Evolutionary conservation across 306 rosid genomes (phyloP).

Genomic region (Rubus idaeus): DNA sequence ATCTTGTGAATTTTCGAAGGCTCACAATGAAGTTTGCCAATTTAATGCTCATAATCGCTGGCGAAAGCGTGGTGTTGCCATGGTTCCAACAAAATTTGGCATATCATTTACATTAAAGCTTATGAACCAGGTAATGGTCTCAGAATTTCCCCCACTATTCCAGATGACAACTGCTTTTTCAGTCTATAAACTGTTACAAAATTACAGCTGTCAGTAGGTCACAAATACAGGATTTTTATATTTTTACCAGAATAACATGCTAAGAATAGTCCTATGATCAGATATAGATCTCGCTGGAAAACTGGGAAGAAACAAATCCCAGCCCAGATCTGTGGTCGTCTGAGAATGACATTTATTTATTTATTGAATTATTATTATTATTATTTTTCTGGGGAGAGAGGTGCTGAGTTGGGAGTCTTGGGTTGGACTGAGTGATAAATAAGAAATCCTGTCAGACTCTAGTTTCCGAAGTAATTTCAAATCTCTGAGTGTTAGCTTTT

Average conservation of each 20-base stretch:
- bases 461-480: no score
- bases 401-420: no score
- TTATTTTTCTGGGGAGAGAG: no score
- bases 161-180: neutral
- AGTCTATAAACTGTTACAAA: neutral
- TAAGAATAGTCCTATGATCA: neutral
- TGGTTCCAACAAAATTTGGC: slow-evolving; percentile 94
- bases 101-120: slow-evolving; percentile 80
- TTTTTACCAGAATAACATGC: neutral
- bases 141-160: neutral
- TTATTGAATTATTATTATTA: no score
- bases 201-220: no score
- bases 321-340: no score
- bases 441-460: no score
- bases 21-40: slow-evolving; percentile 58
- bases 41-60: slow-evolving; percentile 74
- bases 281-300: no score
- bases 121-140: slow-evolving; percentile 81
- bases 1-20: slow-evolving; percentile 68
- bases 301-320: no score
- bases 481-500: no score
- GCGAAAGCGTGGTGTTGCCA: slow-evolving; percentile 89
- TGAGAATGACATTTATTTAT: no score
- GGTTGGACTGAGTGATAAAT: no score
- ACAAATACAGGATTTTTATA: neutral